Percentiles rank a stretch among this genome's conserved stretches.
These are phyloP conservation scores for Pichia sorboxylosa DNA, from an alignment of 1,139 yeast species.

Conservation along the genomic window DNA sequence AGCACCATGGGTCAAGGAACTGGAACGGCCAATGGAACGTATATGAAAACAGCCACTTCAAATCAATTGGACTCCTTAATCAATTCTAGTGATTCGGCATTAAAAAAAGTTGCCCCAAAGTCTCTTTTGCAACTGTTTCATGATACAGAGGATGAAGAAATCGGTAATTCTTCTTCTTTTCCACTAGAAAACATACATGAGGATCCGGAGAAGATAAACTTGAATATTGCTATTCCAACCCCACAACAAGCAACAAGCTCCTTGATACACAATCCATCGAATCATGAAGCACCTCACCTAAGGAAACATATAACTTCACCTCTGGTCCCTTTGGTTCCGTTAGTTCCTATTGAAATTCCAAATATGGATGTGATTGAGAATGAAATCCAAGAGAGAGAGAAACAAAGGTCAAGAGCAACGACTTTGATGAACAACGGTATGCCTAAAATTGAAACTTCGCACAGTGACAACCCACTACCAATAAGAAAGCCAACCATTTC, in stretches of 20 bases:
- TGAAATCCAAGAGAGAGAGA: conserved; percentile 25
- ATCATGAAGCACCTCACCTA: too few relatives aligned
- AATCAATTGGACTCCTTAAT: conserved; percentile 9
- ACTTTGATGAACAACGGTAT: conserved; percentile 13
- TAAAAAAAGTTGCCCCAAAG: conserved; percentile 50
- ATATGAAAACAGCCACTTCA: conserved; percentile 6
- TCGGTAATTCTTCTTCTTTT: conserved; percentile 1
- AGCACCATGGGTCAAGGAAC: neutral
- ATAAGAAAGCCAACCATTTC: conserved; percentile 15
- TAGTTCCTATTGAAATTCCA: conserved; percentile 49
- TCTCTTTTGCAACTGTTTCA: conserved; percentile 66
- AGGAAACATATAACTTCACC: too few relatives aligned
- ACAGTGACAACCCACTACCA: conserved; percentile 9
- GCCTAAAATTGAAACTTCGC: conserved; percentile 5
- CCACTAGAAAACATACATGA: neutral
- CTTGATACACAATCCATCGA: neutral
- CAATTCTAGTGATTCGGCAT: conserved; percentile 7
- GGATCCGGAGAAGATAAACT: neutral
- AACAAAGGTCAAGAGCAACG: conserved; percentile 37
- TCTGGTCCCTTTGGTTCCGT: conserved; percentile 25
- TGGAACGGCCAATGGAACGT: neutral
- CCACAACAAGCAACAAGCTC: conserved; percentile 2
- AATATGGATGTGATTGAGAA: conserved; percentile 27
- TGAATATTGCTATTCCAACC: conserved; percentile 2
- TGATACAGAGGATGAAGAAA: conserved; percentile 18